phyloP scores from a whole-genome alignment of 2,329 filamentous ascomycete species.

The Fusarium vanettenii region DNA sequence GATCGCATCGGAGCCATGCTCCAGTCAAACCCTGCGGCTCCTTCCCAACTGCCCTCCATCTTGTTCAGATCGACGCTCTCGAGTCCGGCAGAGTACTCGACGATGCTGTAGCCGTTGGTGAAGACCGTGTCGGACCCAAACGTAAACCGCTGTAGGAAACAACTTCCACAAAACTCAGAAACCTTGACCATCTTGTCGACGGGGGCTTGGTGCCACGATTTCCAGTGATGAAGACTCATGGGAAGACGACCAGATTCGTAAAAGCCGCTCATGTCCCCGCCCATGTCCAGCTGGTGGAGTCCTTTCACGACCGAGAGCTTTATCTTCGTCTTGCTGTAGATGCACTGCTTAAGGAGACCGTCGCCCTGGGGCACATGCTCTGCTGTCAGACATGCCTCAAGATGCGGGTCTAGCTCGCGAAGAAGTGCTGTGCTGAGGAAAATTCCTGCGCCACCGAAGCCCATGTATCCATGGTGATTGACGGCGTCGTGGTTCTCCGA shows the following conservation, averaged over 20 bases:
- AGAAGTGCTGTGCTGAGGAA: constrained; percentile 68
- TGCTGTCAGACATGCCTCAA: constrained; percentile 58
- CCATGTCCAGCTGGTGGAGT: constrained; percentile 68
- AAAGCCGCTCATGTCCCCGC: constrained; percentile 66
- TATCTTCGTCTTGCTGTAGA: constrained; percentile 65
- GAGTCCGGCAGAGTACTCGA: constrained; percentile 57
- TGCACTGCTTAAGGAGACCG: constrained; percentile 66
- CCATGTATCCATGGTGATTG: constrained; percentile 66
- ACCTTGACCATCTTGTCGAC: constrained; percentile 62
- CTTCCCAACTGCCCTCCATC: constrained; percentile 66
- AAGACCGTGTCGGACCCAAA: constrained; percentile 61
- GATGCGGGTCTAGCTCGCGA: constrained; percentile 57
- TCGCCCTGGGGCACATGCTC: constrained; percentile 58
- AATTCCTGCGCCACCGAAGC: constrained; percentile 70
- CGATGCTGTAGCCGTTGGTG: constrained; percentile 69
- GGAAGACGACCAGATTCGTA: constrained; percentile 68
- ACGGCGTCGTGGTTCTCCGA: constrained; percentile 67
- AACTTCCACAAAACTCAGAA: constrained; percentile 66
- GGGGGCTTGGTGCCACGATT: constrained; percentile 66
- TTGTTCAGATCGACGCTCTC: constrained; percentile 55
- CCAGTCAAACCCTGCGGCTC: constrained; percentile 61
- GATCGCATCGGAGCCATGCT: constrained; percentile 64
- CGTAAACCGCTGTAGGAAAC: constrained; percentile 67
- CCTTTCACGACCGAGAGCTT: constrained; percentile 66
- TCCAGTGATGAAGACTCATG: constrained; percentile 72